Evolutionary conservation across 768 basidiomycete genomes (phyloP), one percentile per base, ranked within the genome.

Genomic region (Trametes gibbosa): DNA sequence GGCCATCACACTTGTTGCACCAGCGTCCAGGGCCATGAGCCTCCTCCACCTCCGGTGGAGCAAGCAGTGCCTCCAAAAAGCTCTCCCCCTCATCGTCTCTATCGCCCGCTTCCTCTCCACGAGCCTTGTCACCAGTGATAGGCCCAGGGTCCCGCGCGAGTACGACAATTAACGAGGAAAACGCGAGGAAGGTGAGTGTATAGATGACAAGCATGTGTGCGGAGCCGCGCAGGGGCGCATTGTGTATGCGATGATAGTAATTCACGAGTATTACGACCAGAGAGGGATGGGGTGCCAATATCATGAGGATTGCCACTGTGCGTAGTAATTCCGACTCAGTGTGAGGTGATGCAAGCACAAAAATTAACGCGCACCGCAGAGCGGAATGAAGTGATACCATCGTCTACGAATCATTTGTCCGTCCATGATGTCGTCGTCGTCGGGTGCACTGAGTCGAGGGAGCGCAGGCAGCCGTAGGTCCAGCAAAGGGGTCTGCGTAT

Each of bases 1-100:
- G 85, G 50, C 82, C 84, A 84, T 84, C 88, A 68, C 91, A 94
- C 59, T 84, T 85, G 53, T 84, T 80, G 70, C 90, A 92, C 88
- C 89, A 92, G 62, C 77, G 84, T 21, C 80, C 82, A 0, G 85
- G 84, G 5, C 74, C 71, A 50, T 74, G 50, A 3, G 59, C 62
- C 50, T 85, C 84, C 32, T 79, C 76, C 61, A 81, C 73, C 3
- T 64, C 65, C 5, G 68, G 65, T 8, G 75, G 69, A 32, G 73
- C 70, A 73, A 87, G 80, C 40, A 92, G 74, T 13, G 87, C 87
- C 60, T 90, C 85, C 13, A 72, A 76, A 43, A 90, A 67, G 32
- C 76, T 80, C 50, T 85, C 72, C 19, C 71, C 69, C 25, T 71
- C 74, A 0, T 64, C 69, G 5, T 65, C 73, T 2, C 35, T 5